These are phyloP conservation scores for Aspergillus carbonarius DNA, from an alignment of 2,329 filamentous ascomycete species.

Conservation along the genomic window DNA sequence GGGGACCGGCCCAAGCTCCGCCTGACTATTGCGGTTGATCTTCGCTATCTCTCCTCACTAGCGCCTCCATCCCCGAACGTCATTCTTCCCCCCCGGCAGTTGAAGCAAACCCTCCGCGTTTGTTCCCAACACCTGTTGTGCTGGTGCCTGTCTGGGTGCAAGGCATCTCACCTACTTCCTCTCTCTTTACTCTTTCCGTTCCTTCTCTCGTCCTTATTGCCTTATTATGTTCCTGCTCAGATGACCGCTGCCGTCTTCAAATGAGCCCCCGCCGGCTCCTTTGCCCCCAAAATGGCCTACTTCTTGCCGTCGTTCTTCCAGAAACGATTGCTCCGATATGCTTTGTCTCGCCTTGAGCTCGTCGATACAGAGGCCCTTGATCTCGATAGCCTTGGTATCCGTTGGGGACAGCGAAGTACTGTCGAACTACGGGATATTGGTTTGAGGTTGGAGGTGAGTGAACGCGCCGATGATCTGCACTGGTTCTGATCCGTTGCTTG, in stretches of 20 bases:
- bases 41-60: conserved; percentile 19
- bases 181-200: neutral
- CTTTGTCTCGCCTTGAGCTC: conserved; percentile 76
- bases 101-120: conserved; percentile 17
- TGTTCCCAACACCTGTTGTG: conserved; percentile 1
- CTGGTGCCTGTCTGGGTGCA: neutral
- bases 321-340: conserved; percentile 85
- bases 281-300: conserved; percentile 60
- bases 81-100: conserved; percentile 23
- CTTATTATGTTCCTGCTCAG: conserved; percentile 22
- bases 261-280: conserved; percentile 35
- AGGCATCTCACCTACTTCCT: neutral
- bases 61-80: conserved; percentile 30
- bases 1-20: conserved; percentile 20
- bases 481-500: conserved; percentile 10
- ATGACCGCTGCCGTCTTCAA: conserved; percentile 26
- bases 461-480: conserved; percentile 5
- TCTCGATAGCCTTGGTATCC: conserved; percentile 80
- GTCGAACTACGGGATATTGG: conserved; percentile 87
- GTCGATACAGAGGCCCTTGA: conserved; percentile 86
- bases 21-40: conserved; percentile 26
- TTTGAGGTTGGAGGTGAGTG: conserved; percentile 69
- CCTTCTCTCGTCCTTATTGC: conserved; percentile 12
- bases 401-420: conserved; percentile 75
- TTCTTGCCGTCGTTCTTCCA: conserved; percentile 77